Base-by-base conservation (phyloP, 805 yeast species). In the Candida wancherniae region DNA sequence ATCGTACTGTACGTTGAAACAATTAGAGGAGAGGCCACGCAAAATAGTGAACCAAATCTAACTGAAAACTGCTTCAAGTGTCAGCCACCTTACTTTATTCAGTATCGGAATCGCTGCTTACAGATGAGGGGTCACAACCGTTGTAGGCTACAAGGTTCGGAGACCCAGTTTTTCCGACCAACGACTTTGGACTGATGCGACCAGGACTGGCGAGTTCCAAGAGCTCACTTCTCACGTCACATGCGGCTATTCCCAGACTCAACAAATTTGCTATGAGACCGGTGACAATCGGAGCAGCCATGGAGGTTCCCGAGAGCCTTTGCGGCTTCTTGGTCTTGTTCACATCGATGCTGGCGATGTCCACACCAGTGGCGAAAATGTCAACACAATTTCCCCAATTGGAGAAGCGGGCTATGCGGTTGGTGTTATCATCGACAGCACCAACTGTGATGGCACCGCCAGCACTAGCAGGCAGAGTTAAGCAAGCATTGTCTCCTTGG, bases 371-470 rank as follows among this genome's bases (percentile, higher is more conserved):
- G 0, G 96, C 86, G 57, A 84, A 81, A 1, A 85, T 66, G 49
- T 85, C 86, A 6, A 88, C 94, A 55, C 97, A 90, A n/a, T 67
- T 63, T 0, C 97, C 97, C 87, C 88, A 84, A 51, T 90, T 88
- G n/a, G 92, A 74, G 47, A 90, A 88, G 9, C 70, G 50, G 0
- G 97, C 94, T 20, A 87, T 64, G 3, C 65, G 45, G 45, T 85
- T 94, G 5, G 67, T 68, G 12, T 69, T 51, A 50, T 84, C 95
- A 48, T 86, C 90, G 29, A 87, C 75, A 3, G 96, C 94, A 1
- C 96, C 97, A 6, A 88, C 94, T 0, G 94, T 77, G 3, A 85
- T 73, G 0, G 84, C 86, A 29, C 62, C 61, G 1, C 59, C 61
- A 1, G 90, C 80, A 21, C 90, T 80, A 1, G 94, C 94, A 0